phyloP scores from a whole-genome alignment of 2,329 filamentous ascomycete genomes.

The Monosporascus sp. region DNA sequence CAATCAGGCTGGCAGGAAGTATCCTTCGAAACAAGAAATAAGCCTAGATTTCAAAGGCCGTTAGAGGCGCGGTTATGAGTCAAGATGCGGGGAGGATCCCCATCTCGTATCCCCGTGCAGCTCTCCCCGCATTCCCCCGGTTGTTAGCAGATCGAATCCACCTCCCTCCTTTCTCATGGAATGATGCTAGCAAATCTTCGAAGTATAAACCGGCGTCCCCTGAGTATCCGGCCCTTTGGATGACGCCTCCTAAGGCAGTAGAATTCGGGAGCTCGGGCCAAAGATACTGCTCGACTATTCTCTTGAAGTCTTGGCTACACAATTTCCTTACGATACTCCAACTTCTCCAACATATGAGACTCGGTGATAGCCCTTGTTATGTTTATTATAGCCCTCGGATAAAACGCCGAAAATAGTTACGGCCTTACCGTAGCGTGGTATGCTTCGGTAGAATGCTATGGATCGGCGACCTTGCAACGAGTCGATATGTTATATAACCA shows the following conservation, averaged over 20 bases:
- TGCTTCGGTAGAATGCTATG: too few relatives aligned
- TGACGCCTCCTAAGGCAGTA: background rate
- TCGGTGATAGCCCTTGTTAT: too few relatives aligned
- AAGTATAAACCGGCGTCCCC: background rate
- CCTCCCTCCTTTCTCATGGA: background rate
- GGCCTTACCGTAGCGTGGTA: too few relatives aligned
- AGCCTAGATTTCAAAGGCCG: background rate
- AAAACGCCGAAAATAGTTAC: too few relatives aligned
- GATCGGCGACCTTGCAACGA: too few relatives aligned
- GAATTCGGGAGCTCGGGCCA: background rate
- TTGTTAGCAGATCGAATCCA: background rate
- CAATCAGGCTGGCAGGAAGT: background rate
- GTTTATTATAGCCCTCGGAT: background rate
- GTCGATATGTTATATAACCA: too few relatives aligned
- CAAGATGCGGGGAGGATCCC: background rate
- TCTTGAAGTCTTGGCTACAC: background rate
- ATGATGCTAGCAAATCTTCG: background rate
- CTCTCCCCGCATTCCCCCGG: background rate
- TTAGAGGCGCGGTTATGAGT: background rate
- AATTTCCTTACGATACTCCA: background rate
- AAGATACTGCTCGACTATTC: background rate
- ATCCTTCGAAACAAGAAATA: background rate
- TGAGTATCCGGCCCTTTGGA: background rate
- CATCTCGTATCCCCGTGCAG: background rate
- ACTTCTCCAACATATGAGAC: background rate